Evolutionary conservation across 495 filamentous ascomycete genomes (phyloP).

Genomic region (Trypethelium eluteriae): DNA sequence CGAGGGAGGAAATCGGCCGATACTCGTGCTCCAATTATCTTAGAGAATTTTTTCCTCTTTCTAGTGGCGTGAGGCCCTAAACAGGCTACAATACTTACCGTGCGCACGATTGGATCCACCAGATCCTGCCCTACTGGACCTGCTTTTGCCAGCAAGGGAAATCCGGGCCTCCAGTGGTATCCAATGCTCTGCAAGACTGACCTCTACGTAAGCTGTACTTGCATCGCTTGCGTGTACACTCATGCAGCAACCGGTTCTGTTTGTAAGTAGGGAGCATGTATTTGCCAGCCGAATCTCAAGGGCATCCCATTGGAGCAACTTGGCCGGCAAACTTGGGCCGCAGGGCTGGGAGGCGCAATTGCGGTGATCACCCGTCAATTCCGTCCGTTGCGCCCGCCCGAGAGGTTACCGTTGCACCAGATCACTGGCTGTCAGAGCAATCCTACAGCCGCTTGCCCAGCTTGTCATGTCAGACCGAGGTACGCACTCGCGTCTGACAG

Average conservation of each 20-base stretch:
- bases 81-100: not conserved
- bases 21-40: not conserved
- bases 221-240: slow-evolving; percentile 5
- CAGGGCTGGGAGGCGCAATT: slow-evolving; percentile 1
- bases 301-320: not conserved
- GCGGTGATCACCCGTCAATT: slow-evolving; percentile 5
- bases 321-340: not conserved
- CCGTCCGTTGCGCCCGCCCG: slow-evolving; percentile 4
- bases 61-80: not conserved
- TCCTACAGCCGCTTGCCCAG: slow-evolving; percentile 5
- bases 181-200: not conserved
- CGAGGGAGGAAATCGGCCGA: not conserved
- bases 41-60: not conserved
- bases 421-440: slow-evolving; percentile 10
- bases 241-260: slow-evolving; percentile 3
- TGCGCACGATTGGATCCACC: not conserved
- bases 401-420: slow-evolving; percentile 10
- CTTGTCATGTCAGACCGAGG: slow-evolving; percentile 7
- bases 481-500: not conserved
- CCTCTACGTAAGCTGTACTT: slow-evolving; percentile 6
- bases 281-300: not conserved
- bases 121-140: not conserved
- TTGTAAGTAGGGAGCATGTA: not conserved
- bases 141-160: not conserved
- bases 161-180: not conserved